Evolutionary conservation across 768 basidiomycete species (phyloP), one percentile per base, ranked within the genome.

Genomic region (Suillus discolor): DNA sequence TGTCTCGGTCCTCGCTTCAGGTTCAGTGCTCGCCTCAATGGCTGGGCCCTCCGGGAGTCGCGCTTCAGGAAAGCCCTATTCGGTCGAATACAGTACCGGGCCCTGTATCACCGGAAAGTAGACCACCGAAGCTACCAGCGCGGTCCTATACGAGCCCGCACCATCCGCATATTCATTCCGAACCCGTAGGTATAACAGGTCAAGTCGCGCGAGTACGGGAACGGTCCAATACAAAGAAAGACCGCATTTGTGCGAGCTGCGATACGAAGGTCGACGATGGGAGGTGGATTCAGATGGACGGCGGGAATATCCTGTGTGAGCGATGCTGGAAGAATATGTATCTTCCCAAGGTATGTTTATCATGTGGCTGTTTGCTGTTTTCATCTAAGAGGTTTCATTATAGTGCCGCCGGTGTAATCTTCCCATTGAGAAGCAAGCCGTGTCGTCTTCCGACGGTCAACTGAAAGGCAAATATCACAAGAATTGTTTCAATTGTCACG

Each of bases 241-340:
- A 62, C 31, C 84, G 79, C 66, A 73, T 78, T 16, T 97, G 96
- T 72, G 78, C 88, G 60, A 85, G 87, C 68, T 97, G 96, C 77
- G 75, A 81, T 63, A 83, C 83, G 74, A 78, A 71, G 67, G 90
- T 97, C 63, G 89, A 90, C 44, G 91, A 94, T 74, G 90, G 91
- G 68, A 81, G 91, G 70, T 96, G 89, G 94, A 90, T 93, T 66
- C 84, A 82, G 73, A 89, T 88, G 78, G 94, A 90, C 74, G 85
- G 82, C n/a, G 89, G 86, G 64, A 86, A 79, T 45, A 88, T 94
- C 44, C 78, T 97, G 70, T 97, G 96, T 76, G 96, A 96, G 73
- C 79, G 78, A 71, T 96, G 96, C 76, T 97, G 96, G 96, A 97
- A 97, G 83, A 89, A 92, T 72, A 91, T 96, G 89, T 97, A 97